A percentile compares a stretch with the other conserved stretches of the same genome.
These are phyloP conservation scores for Linanthus parryae DNA, from an alignment of 148 eudicot genomes.

Conservation along the genomic window DNA sequence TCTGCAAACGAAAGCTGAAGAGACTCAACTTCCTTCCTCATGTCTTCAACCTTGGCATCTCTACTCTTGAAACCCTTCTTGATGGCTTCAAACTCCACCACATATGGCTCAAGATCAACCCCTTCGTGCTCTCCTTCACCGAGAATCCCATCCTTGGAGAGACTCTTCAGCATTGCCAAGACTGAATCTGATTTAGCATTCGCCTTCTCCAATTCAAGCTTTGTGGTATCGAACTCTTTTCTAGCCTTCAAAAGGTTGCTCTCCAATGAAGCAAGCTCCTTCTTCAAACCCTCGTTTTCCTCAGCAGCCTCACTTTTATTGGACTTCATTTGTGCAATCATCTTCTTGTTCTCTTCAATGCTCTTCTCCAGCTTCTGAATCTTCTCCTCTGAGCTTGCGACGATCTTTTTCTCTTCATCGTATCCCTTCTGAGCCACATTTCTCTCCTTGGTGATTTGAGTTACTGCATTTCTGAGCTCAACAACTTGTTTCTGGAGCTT, in stretches of 20 bases:
- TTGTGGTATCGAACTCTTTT: slow-evolving; percentile 23
- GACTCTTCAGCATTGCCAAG: slow-evolving; percentile 29
- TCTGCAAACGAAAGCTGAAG: slow-evolving; percentile 40
- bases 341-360: slow-evolving; percentile 30
- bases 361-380: slow-evolving; percentile 32
- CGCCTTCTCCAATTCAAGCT: slow-evolving; percentile 25
- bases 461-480: slow-evolving; percentile 19
- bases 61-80: slow-evolving; percentile 39
- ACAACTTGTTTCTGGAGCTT: slow-evolving; percentile 30
- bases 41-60: slow-evolving; percentile 46
- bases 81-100: slow-evolving; percentile 49
- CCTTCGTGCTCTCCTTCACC: slow-evolving; percentile 18
- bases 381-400: slow-evolving; percentile 22
- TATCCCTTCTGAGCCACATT: slow-evolving; percentile 29
- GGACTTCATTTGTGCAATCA: slow-evolving; percentile 24
- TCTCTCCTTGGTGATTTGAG: slow-evolving; percentile 33
- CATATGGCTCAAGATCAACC: slow-evolving; percentile 28
- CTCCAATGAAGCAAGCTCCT: slow-evolving; percentile 30
- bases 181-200: slow-evolving; percentile 27
- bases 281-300: slow-evolving; percentile 32
- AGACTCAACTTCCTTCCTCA: slow-evolving; percentile 42
- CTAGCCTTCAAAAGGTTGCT: slow-evolving; percentile 17
- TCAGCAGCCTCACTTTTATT: slow-evolving; percentile 18
- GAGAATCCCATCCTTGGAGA: not conserved
- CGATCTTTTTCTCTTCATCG: slow-evolving; percentile 44